These are phyloP conservation scores for Geotrichum candidum DNA, from an alignment of 1,139 yeast species.

Conservation along the genomic window DNA sequence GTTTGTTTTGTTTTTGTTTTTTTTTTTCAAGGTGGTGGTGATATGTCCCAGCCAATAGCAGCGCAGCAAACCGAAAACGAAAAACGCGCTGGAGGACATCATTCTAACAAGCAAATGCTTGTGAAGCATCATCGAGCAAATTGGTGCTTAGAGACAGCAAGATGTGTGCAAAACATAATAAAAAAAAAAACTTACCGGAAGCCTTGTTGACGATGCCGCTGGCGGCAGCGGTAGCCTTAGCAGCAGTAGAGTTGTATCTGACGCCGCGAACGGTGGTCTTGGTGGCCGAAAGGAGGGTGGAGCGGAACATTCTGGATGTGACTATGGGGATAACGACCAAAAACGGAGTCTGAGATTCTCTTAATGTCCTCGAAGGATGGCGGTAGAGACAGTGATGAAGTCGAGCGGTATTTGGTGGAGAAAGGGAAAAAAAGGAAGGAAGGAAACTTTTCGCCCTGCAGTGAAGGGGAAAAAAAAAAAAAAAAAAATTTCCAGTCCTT, in stretches of 20 bases:
- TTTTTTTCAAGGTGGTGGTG: not conserved
- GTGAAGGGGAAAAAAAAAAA: too few species aligned
- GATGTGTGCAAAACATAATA: not conserved
- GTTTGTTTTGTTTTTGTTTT: too few species aligned
- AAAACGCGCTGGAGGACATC: not conserved
- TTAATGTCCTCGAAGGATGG: not conserved
- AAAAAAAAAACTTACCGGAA: constrained; percentile 33
- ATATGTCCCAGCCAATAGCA: not conserved
- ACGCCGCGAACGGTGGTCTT: constrained; percentile 16
- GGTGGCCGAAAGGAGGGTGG: constrained; percentile 13
- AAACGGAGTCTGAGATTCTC: not conserved
- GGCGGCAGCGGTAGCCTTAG: constrained; percentile 33
- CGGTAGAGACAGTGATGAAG: not conserved
- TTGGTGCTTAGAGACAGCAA: not conserved
- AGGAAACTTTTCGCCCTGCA: not conserved
- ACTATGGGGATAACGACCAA: not conserved
- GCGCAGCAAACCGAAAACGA: not conserved
- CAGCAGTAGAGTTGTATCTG: constrained; percentile 18
- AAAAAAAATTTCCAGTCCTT: not conserved
- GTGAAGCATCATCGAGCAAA: not conserved
- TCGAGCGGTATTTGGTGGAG: not conserved
- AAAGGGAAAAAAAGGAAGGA: not conserved
- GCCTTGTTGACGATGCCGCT: constrained; percentile 48
- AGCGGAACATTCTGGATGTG: constrained; percentile 15
- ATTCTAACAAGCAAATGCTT: not conserved